Evolutionary conservation across 169 alveolate species (phyloP).

Genomic region (Theileria orientalis): DNA sequence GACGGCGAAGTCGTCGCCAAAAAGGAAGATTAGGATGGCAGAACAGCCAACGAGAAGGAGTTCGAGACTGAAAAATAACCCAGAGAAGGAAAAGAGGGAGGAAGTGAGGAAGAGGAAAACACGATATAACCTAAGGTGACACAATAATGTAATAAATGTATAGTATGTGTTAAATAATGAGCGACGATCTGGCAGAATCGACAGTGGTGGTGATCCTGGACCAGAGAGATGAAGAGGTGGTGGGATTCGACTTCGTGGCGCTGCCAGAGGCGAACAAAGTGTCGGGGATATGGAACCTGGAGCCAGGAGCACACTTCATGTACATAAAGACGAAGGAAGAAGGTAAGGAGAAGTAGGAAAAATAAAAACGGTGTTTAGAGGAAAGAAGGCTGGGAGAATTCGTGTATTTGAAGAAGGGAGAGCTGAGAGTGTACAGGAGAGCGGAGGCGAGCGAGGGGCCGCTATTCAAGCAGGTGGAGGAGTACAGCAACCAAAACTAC

Average conservation of each 20-base stretch:
- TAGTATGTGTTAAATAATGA: conserved; percentile 4
- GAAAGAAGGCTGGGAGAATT: conserved; percentile 53
- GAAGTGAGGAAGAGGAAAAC: conserved; percentile 8
- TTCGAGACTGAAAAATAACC: background rate
- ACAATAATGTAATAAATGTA: conserved; percentile 7
- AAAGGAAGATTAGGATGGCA: background rate
- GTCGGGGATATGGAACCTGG: conserved; percentile 39
- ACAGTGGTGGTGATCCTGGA: conserved; percentile 48
- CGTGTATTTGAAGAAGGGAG: conserved; percentile 9
- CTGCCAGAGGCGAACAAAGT: conserved; percentile 43
- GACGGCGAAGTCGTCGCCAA: background rate
- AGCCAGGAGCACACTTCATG: conserved; percentile 59
- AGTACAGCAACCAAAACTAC: conserved; percentile 24
- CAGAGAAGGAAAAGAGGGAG: background rate
- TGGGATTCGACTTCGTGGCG: conserved; percentile 55
- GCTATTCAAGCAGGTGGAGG: conserved; percentile 20
- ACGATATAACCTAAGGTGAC: conserved; percentile 19
- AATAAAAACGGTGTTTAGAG: conserved; percentile 3
- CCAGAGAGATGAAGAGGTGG: conserved; percentile 47
- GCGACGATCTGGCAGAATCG: background rate
- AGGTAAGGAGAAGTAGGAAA: background rate
- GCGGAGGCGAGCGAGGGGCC: conserved; percentile 27
- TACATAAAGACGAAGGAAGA: conserved; percentile 32
- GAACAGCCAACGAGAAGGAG: conserved; percentile 2
- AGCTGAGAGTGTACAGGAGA: conserved; percentile 33